Evolutionary conservation across 139 green algal genomes (phyloP).

Genomic region (Micractinium sp.): DNA sequence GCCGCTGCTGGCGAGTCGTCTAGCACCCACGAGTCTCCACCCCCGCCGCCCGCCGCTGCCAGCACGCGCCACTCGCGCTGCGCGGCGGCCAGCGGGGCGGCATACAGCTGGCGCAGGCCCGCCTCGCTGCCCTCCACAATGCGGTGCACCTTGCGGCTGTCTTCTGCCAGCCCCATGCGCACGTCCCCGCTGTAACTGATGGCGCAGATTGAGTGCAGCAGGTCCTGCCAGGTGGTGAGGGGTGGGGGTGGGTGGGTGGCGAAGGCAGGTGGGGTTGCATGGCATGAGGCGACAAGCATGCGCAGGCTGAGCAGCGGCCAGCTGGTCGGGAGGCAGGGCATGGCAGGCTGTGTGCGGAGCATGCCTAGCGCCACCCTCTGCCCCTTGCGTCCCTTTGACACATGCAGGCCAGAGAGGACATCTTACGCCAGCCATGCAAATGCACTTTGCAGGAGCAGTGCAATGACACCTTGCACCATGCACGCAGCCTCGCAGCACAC

Average conservation of each 20-base stretch:
- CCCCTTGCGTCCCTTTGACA: too few relatives aligned
- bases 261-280: conserved; percentile 6
- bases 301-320: not conserved
- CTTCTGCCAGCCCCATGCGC: conserved; percentile 82
- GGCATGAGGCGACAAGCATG: not conserved
- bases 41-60: not conserved
- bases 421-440: not conserved
- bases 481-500: not conserved
- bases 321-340: not conserved
- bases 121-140: conserved; percentile 58
- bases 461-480: not conserved
- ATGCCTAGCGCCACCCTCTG: too few relatives aligned
- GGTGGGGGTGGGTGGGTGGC: too few relatives aligned
- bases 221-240: conserved; percentile 56
- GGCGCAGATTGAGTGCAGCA: conserved; percentile 70
- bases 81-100: not conserved
- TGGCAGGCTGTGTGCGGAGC: too few relatives aligned
- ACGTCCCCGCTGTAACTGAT: conserved; percentile 91
- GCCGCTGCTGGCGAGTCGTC: conserved; percentile 8
- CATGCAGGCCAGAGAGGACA: not conserved
- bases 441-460: not conserved
- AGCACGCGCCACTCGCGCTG: conserved; percentile 21
- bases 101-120: conserved; percentile 29
- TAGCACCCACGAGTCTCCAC: not conserved
- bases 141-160: conserved; percentile 80